These are phyloP conservation scores for Nematocida displodere DNA, from an alignment of 371 early-diverging fungal genomes.

Conservation along the genomic window DNA sequence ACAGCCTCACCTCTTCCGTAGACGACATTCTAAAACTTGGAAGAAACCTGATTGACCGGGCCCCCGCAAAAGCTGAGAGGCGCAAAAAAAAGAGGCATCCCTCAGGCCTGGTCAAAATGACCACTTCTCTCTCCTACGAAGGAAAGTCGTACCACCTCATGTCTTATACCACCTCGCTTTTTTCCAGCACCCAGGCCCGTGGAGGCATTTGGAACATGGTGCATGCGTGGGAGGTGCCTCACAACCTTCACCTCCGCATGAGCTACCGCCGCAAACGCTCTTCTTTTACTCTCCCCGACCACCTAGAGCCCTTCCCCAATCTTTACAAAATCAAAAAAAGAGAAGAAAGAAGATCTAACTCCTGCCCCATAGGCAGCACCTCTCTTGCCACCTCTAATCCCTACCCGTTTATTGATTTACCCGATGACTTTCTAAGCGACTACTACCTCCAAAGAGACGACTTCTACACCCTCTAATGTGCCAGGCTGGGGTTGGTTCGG, in stretches of 20 bases:
- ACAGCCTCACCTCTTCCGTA: neutral
- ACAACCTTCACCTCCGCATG: conserved; percentile 18
- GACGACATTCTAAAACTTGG: neutral
- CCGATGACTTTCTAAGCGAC: too few species aligned
- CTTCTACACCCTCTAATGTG: too few species aligned
- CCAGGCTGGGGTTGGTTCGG: too few species aligned
- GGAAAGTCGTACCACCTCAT: conserved; percentile 61
- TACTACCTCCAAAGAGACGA: too few species aligned
- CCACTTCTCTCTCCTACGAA: conserved; percentile 52
- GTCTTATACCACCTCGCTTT: conserved; percentile 52
- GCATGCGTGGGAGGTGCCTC: conserved; percentile 25
- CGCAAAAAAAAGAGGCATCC: conserved; percentile 39
- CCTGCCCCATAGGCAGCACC: too few species aligned
- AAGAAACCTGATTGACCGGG: neutral
- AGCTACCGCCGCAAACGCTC: conserved; percentile 10
- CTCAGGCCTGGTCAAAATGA: conserved; percentile 60
- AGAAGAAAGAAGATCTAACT: too few species aligned
- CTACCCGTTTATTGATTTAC: too few species aligned
- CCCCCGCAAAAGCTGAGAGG: neutral
- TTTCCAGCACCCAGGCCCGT: neutral
- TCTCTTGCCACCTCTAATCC: too few species aligned
- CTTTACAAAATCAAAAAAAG: too few species aligned
- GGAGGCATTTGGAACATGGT: conserved; percentile 19
- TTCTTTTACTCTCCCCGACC: too few species aligned
- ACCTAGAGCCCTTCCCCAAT: too few species aligned